Conservation (phyloP, 495 filamentous ascomycete species). For the Annulohypoxylon stygium region DNA sequence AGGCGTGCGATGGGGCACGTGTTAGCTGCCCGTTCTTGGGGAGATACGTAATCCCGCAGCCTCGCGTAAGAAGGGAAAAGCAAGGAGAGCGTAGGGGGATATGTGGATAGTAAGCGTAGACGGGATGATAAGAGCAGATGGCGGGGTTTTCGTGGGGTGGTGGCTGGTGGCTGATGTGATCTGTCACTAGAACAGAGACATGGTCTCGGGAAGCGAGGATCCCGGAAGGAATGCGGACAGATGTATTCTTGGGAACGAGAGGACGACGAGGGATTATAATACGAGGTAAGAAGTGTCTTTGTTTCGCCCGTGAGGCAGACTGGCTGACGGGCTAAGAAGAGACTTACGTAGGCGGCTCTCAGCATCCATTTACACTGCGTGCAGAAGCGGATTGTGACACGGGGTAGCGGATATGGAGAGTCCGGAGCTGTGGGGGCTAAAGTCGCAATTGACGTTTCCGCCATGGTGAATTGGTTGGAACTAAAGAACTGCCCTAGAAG, state of each 20-base stretch:
- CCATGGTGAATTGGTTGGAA: slow-evolving; percentile 44
- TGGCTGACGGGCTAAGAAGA: slow-evolving; percentile 5
- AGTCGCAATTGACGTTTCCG: slow-evolving; percentile 50
- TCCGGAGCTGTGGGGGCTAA: slow-evolving; percentile 41
- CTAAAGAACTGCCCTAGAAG: neutral
- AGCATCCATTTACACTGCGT: slow-evolving; percentile 95
- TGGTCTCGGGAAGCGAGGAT: slow-evolving; percentile 9
- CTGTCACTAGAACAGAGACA: slow-evolving; percentile 12
- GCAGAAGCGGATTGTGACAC: slow-evolving; percentile 83
- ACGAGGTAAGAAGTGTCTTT: neutral
- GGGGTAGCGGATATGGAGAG: slow-evolving; percentile 62
- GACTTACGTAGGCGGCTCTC: slow-evolving; percentile 81
- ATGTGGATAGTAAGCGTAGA: neutral
- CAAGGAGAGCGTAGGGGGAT: neutral
- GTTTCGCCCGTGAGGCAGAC: neutral
- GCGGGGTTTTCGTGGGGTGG: slow-evolving; percentile 29
- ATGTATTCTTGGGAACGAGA: slow-evolving; percentile 9
- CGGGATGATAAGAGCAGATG: neutral
- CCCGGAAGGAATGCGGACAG: neutral
- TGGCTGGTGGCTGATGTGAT: slow-evolving; percentile 10
- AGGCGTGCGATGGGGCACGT: neutral
- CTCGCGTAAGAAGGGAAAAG: neutral
- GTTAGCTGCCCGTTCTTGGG: neutral
- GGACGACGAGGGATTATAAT: slow-evolving; percentile 21
- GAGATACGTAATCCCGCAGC: neutral